A percentile compares a stretch with the other conserved stretches of the same genome.
Conservation (phyloP, 306 rosid genomes). For the Quercus glauca region DNA sequence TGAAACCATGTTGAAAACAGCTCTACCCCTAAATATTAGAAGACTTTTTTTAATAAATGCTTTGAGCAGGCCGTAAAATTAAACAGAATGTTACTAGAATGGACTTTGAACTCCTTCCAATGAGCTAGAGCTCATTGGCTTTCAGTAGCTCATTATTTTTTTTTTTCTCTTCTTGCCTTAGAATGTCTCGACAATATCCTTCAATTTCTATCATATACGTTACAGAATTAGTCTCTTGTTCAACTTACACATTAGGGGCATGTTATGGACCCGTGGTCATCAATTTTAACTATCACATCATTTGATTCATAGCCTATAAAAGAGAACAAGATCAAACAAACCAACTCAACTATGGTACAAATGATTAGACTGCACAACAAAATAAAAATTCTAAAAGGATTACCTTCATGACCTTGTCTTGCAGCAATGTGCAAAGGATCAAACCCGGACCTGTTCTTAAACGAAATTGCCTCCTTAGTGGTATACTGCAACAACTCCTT, state of each 20-base stretch:
- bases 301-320: neutral
- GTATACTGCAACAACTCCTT: constrained; percentile 54
- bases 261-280: too few relatives aligned
- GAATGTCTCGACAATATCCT: neutral
- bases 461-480: constrained; percentile 40
- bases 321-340: neutral
- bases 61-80: neutral
- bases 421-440: constrained; percentile 79
- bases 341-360: neutral
- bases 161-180: neutral
- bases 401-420: constrained; percentile 79
- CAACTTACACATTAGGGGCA: neutral
- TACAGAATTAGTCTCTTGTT: too few relatives aligned
- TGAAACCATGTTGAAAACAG: neutral
- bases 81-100: too few relatives aligned
- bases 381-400: neutral
- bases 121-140: too few relatives aligned
- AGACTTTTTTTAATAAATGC: neutral
- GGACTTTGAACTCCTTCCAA: too few relatives aligned
- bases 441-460: constrained; percentile 66
- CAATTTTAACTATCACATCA: neutral
- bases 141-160: neutral
- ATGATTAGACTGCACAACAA: neutral
- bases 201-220: too few relatives aligned
- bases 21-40: neutral